A percentile compares a stretch with the other conserved stretches of the same genome.
Conservation (phyloP, 495 filamentous ascomycete species). For the Penicillium paradoxum region DNA sequence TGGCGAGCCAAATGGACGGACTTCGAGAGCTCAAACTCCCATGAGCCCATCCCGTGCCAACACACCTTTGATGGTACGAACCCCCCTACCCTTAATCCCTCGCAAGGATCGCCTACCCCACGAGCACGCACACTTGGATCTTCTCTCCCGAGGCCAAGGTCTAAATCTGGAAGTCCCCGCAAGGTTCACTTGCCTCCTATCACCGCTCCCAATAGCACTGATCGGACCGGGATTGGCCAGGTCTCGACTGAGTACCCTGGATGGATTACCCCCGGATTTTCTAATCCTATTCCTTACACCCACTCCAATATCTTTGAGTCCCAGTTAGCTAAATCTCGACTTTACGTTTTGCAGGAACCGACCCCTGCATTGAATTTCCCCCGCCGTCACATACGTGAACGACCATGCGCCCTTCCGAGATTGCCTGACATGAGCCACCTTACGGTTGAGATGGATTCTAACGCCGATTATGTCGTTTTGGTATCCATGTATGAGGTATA, state of each 20-base stretch:
- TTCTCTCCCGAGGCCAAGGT: conserved; percentile 22
- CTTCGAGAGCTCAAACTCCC: conserved; percentile 74
- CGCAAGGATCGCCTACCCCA: conserved; percentile 19
- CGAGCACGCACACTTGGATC: conserved; percentile 22
- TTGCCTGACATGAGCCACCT: conserved; percentile 71
- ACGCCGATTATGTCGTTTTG: conserved; percentile 80
- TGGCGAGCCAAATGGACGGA: conserved; percentile 56
- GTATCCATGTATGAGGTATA: conserved; percentile 99
- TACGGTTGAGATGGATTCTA: conserved; percentile 58
- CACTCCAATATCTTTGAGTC: conserved; percentile 14
- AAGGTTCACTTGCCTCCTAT: conserved; percentile 4
- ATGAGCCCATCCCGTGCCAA: conserved; percentile 56
- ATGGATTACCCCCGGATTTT: conserved; percentile 10
- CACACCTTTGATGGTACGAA: conserved; percentile 44
- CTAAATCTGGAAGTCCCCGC: conserved; percentile 22
- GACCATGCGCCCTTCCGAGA: conserved; percentile 61
- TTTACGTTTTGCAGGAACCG: conserved; percentile 46
- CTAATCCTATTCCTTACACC: conserved; percentile 17
- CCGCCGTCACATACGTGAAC: conserved; percentile 54
- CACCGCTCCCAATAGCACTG: conserved; percentile 6
- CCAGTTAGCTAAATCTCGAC: conserved; percentile 34
- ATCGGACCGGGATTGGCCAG: conserved; percentile 3
- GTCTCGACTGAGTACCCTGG: conserved; percentile 13
- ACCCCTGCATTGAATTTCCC: conserved; percentile 46
- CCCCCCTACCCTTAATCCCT: conserved; percentile 23